A percentile compares a stretch with the other conserved stretches of the same genome.
These are phyloP conservation scores for Rutstroemia sp. DNA, from an alignment of 2,329 filamentous ascomycete genomes.

Conservation along the genomic window DNA sequence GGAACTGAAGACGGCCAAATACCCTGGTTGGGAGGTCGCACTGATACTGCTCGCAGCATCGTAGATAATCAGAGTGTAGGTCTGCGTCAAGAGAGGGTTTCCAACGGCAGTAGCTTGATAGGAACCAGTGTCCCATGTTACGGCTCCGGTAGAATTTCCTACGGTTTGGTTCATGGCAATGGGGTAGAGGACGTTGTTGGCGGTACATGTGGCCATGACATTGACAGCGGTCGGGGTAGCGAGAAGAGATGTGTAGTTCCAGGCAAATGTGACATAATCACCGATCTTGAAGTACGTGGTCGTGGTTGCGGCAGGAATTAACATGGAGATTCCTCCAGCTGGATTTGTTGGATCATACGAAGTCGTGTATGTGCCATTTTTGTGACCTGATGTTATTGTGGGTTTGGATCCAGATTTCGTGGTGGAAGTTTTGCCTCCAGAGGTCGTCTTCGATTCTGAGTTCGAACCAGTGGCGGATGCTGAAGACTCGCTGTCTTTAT, in stretches of 20 bases:
- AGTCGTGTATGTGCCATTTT: constrained; percentile 12
- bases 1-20: constrained; percentile 40
- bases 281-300: constrained; percentile 53
- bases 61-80: constrained; percentile 56
- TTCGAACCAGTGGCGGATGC: neutral
- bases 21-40: constrained; percentile 47
- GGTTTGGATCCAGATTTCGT: neutral
- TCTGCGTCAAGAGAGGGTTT: constrained; percentile 41
- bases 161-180: constrained; percentile 58
- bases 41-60: constrained; percentile 47
- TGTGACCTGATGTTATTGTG: neutral
- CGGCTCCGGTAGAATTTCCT: constrained; percentile 39
- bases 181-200: constrained; percentile 47
- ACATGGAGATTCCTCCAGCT: constrained; percentile 45
- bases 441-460: neutral
- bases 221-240: constrained; percentile 53
- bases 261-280: constrained; percentile 50
- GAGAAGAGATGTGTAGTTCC: constrained; percentile 58
- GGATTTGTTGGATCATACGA: constrained; percentile 39
- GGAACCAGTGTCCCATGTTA: constrained; percentile 50
- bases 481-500: neutral
- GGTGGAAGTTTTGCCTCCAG: neutral
- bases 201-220: constrained; percentile 49
- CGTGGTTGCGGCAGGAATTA: constrained; percentile 40
- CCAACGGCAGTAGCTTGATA: constrained; percentile 38